Evolutionary conservation across 257 asterid genomes (phyloP).

Genomic region (Petunia secreta): DNA sequence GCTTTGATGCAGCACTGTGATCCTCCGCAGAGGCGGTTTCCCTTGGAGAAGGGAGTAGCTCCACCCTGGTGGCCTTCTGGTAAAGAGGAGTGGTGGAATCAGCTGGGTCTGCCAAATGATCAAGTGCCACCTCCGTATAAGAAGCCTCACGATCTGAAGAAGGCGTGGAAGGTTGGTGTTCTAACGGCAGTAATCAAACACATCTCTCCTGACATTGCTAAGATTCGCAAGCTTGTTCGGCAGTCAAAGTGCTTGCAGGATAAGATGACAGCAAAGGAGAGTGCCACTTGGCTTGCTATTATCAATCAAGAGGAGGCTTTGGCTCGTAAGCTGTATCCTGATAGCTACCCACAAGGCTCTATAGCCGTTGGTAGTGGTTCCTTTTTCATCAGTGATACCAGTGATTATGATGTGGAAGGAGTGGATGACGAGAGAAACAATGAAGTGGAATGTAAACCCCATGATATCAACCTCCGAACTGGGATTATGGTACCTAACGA

Average conservation of each 20-base stretch:
- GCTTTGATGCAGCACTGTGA: conserved; percentile 66
- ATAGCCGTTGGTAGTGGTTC: conserved; percentile 38
- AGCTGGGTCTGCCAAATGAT: conserved; percentile 44
- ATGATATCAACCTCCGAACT: conserved; percentile 37
- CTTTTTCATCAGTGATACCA: conserved; percentile 34
- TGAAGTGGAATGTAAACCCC: conserved; percentile 44
- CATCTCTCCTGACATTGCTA: conserved; percentile 53
- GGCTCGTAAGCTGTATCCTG: conserved; percentile 44
- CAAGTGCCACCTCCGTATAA: conserved; percentile 58
- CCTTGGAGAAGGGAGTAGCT: conserved; percentile 56
- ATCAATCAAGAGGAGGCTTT: conserved; percentile 58
- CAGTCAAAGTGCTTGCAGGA: conserved; percentile 60
- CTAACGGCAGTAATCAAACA: conserved; percentile 58
- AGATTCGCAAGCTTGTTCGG: conserved; percentile 48
- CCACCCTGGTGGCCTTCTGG: conserved; percentile 79
- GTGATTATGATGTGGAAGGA: conserved; percentile 62
- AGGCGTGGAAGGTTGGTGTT: conserved; percentile 57
- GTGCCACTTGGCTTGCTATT: conserved; percentile 60
- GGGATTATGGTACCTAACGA: conserved; percentile 30
- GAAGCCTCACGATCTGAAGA: conserved; percentile 65
- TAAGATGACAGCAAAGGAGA: conserved; percentile 66
- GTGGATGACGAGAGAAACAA: conserved; percentile 37
- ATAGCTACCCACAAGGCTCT: conserved; percentile 33
- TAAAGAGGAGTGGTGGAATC: conserved; percentile 60
- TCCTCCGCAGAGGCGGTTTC: conserved; percentile 61